Conservation (phyloP, 2,329 filamentous ascomycete genomes). For the Lecanoromycetidae sp. region DNA sequence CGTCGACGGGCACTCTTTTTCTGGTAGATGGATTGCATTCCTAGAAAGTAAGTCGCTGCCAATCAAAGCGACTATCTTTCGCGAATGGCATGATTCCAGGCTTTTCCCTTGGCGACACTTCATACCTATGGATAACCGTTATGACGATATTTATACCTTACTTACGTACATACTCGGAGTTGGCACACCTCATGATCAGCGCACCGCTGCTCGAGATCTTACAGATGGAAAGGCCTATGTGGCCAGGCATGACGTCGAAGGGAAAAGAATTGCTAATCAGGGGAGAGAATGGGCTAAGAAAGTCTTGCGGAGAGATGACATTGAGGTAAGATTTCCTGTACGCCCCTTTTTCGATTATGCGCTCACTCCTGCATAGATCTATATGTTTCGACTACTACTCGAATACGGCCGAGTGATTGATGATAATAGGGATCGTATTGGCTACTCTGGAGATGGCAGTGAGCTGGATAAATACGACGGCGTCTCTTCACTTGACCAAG, state of each 20-base stretch:
- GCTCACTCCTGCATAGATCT: constrained; percentile 17
- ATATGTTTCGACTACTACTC: constrained; percentile 27
- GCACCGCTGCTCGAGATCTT: neutral
- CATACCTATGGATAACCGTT: constrained; percentile 41
- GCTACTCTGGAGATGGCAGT: constrained; percentile 34
- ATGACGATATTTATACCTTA: constrained; percentile 38
- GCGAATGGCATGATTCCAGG: constrained; percentile 43
- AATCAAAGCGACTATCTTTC: constrained; percentile 43
- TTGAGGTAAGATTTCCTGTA: constrained; percentile 46
- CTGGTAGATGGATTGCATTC: constrained; percentile 33
- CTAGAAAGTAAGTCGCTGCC: constrained; percentile 36
- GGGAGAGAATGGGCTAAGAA: constrained; percentile 29
- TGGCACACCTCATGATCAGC: constrained; percentile 16
- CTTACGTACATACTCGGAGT: constrained; percentile 40
- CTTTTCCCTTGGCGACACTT: constrained; percentile 42
- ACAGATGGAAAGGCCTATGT: constrained; percentile 22
- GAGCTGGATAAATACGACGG: constrained; percentile 19
- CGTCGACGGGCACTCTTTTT: constrained; percentile 31
- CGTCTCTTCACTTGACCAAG: constrained; percentile 11
- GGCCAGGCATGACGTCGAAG: constrained; percentile 25
- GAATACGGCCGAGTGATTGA: constrained; percentile 55
- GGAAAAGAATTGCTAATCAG: constrained; percentile 26
- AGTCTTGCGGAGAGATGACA: constrained; percentile 38
- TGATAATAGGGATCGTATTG: constrained; percentile 48
- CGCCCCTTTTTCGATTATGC: neutral